Base-by-base conservation (phyloP, 2,329 filamentous ascomycete genomes). In the Metarhizium rileyi region DNA sequence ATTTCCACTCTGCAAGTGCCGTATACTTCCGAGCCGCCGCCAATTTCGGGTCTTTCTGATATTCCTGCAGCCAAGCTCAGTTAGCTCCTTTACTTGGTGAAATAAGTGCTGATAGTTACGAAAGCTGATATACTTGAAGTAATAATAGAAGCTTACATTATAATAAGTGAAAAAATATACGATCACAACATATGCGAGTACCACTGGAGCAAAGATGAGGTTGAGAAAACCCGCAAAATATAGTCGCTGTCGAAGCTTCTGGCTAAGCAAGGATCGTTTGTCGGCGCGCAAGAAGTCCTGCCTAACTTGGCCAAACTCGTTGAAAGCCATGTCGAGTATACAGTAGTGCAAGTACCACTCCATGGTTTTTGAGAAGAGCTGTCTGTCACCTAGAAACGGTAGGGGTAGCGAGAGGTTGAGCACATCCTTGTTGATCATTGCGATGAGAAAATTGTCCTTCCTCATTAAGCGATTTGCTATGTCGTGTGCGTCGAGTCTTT, bases 391-490 rank as follows among this genome's bases (percentile, higher is more conserved):
- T 2, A 96, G 61, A 55, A 96, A 90, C 0, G 93, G 93, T 2
- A 98, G 68, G 2, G 89, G 88, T 3, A 96, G 76, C 0, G 87
- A 90, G 43, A 97, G 73, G 62, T 98, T 84, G 40, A 98, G 69
- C 35, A 97, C 81, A 53, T 97, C 93, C 66, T 98, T 97, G 73
- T 98, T 98, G 70, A 97, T 89, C 60, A 98, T 75, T 4, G 93
- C 93, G 59, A 98, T 96, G 54, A 96, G 79, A 60, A 96, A 98
- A 61, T 98, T 98, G 55, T 96, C 91, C 61, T 88, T 86, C 52
- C 93, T 84, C 93, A 98, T 97, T 43, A 98, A 70, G 28, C 93
- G 82, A 62, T 97, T 98, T 6, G 93, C 93, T 64, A 98, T 97
- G 61, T 96, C 93, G 60, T 96, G 89, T 10, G 93, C 93, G 66